Evolutionary conservation across 768 basidiomycete species (phyloP), one percentile per base, ranked within the genome.

Genomic region (Cystobasidiopsis lactophilus): DNA sequence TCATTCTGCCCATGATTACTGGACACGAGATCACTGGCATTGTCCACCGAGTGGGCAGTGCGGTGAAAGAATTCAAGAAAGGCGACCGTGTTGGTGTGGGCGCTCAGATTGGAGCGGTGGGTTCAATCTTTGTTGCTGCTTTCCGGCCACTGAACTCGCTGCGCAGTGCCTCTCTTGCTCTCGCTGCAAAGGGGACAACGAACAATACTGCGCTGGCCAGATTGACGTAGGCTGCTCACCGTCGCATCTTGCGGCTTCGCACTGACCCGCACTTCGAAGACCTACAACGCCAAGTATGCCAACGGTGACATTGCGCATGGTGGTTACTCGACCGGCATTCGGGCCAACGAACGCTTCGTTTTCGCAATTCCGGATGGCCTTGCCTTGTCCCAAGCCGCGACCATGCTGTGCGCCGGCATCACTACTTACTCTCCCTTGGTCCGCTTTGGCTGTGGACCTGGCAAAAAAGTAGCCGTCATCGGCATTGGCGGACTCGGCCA

Each of bases 391-490:
- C 57, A 65, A 29, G 67, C 66, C 18, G 58, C 52, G 0, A 39
- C 60, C 55, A 52, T 52, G 50, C n/a, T 44, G 23, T 46, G 52
- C 40, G 52, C 21, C 23, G 41, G 67, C 33, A 45, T 67, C 3
- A 69, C 67, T 21, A 64, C 65, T 52, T 69, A 57, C 62, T 61
- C 63, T 10, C 68, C 68, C 1, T 55, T 68, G 35, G 27, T 47
- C 33, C 54, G 57, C 31, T 72, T 75, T 62, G 74, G 74, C 31
- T 63, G 60, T 53, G 75, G 75, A 1, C 72, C 74, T 1, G 77
- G 77, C 19, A 75, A 73, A 66, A 73, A 70, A 55, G 74, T 80
- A 53, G 79, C 75, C 37, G 63, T 80, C 38, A 69, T 78, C 52
- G 78, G 78, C 35, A 70, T 79, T 26, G 78, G 77, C 35, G 78